Evolutionary conservation across 768 basidiomycete species (phyloP).

Genomic region (Tricholoma hemisulphureum): DNA sequence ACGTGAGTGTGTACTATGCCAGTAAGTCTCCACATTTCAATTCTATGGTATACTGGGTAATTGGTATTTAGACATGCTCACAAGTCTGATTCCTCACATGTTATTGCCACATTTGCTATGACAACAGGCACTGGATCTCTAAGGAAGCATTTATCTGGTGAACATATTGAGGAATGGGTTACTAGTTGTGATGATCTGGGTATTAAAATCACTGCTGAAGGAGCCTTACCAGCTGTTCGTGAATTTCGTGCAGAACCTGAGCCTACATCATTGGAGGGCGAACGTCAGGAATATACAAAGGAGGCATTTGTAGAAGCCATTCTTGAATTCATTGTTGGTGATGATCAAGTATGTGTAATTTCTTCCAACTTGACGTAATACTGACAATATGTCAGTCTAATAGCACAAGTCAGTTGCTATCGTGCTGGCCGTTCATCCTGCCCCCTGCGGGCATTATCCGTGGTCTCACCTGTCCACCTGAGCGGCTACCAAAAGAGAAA

Average conservation of each 20-base stretch:
- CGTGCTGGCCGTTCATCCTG: no score
- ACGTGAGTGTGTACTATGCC: no score
- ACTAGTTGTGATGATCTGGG: conserved; percentile 13
- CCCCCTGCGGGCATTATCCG: no score
- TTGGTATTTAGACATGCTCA: not conserved
- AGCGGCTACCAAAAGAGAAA: no score
- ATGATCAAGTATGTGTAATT: not conserved
- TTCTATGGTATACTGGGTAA: no score
- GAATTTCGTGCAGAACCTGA: not conserved
- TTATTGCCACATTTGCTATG: not conserved
- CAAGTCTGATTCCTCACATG: not conserved
- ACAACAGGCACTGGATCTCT: conserved; percentile 7
- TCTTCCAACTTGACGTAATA: not conserved
- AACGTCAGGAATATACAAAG: conserved; percentile 12
- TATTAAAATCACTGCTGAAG: conserved; percentile 15
- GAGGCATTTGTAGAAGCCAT: not conserved
- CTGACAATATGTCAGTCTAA: not conserved
- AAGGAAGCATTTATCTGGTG: conserved; percentile 2
- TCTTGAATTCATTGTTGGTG: not conserved
- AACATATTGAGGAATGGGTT: conserved; percentile 16
- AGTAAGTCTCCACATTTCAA: no score
- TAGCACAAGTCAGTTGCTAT: no score
- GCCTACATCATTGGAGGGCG: not conserved
- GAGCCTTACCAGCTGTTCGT: not conserved
- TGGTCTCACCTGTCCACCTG: no score